phyloP scores from a whole-genome alignment of 2,329 filamentous ascomycete genomes.

The Colletotrichum zoysiae region DNA sequence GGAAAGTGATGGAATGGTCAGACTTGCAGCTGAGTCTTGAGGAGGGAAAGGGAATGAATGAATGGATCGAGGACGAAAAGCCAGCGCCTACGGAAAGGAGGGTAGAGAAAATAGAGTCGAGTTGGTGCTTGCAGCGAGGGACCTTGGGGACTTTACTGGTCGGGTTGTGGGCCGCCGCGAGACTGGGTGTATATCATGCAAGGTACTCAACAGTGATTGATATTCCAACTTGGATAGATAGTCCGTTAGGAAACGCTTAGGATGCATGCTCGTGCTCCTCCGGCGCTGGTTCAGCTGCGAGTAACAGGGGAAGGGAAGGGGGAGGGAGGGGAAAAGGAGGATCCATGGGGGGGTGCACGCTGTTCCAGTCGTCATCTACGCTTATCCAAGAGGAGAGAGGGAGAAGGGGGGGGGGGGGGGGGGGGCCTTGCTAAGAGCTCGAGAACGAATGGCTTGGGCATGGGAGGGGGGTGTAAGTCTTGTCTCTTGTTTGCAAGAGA shows the following conservation, averaged over 20 bases:
- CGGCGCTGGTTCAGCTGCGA: slow-evolving; percentile 37
- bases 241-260: slow-evolving; percentile 38
- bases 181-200: slow-evolving; percentile 44
- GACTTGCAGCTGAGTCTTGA: slow-evolving; percentile 42
- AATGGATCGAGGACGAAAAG: slow-evolving; percentile 47
- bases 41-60: slow-evolving; percentile 45
- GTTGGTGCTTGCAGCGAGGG: slow-evolving; percentile 33
- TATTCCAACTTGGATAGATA: slow-evolving; percentile 37
- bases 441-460: slow-evolving; percentile 40
- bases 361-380: slow-evolving; percentile 14
- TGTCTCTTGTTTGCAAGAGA: slow-evolving; percentile 23
- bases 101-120: slow-evolving; percentile 41
- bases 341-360: slow-evolving; percentile 24
- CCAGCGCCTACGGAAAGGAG: slow-evolving; percentile 47
- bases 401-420: slow-evolving; percentile 1
- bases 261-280: slow-evolving; percentile 41
- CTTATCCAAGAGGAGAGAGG: neutral
- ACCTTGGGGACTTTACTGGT: slow-evolving; percentile 37
- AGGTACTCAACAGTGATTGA: slow-evolving; percentile 42
- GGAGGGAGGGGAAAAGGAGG: neutral
- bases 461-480: slow-evolving; percentile 14
- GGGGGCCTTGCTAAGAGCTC: slow-evolving; percentile 29
- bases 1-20: slow-evolving; percentile 40
- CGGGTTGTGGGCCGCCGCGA: slow-evolving; percentile 41
- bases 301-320: slow-evolving; percentile 24